Percentiles rank a stretch among this genome's conserved stretches.
Conservation (phyloP, 2,329 filamentous ascomycete genomes). For the Alternaria viburni region DNA sequence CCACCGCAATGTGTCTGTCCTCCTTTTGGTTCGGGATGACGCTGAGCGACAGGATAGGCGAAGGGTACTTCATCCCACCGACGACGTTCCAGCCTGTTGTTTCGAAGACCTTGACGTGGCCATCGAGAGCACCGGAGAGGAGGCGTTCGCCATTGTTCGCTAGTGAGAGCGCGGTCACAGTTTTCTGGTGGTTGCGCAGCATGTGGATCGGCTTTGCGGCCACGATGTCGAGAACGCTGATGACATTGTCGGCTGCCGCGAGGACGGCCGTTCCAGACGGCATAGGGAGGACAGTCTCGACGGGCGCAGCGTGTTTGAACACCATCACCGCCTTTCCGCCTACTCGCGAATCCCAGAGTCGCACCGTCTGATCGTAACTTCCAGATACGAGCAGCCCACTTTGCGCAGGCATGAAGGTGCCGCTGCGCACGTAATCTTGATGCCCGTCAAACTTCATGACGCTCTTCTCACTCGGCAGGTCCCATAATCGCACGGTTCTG, state of each 20-base stretch:
- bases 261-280: slow-evolving; percentile 85
- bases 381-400: slow-evolving; percentile 79
- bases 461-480: slow-evolving; percentile 80
- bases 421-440: slow-evolving; percentile 88
- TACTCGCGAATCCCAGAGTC: slow-evolving; percentile 88
- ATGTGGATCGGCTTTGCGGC: slow-evolving; percentile 86
- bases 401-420: slow-evolving; percentile 81
- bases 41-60: slow-evolving; percentile 83
- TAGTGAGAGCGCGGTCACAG: slow-evolving; percentile 84
- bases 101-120: slow-evolving; percentile 96
- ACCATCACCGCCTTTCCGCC: slow-evolving; percentile 75
- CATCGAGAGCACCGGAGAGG: slow-evolving; percentile 87
- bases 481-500: slow-evolving; percentile 91
- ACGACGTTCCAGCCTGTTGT: slow-evolving; percentile 95
- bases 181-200: slow-evolving; percentile 96
- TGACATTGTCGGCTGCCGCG: slow-evolving; percentile 81
- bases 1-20: slow-evolving; percentile 92
- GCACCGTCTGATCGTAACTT: slow-evolving; percentile 92
- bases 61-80: slow-evolving; percentile 90
- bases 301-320: slow-evolving; percentile 89
- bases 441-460: slow-evolving; percentile 84
- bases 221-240: slow-evolving; percentile 90
- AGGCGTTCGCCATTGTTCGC: slow-evolving; percentile 82
- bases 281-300: slow-evolving; percentile 88
- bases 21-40: slow-evolving; percentile 75